Percentiles rank a stretch among this genome's conserved stretches.
Evolutionary conservation across 805 yeast species (phyloP).

Genomic region (Starmerella kuoi): DNA sequence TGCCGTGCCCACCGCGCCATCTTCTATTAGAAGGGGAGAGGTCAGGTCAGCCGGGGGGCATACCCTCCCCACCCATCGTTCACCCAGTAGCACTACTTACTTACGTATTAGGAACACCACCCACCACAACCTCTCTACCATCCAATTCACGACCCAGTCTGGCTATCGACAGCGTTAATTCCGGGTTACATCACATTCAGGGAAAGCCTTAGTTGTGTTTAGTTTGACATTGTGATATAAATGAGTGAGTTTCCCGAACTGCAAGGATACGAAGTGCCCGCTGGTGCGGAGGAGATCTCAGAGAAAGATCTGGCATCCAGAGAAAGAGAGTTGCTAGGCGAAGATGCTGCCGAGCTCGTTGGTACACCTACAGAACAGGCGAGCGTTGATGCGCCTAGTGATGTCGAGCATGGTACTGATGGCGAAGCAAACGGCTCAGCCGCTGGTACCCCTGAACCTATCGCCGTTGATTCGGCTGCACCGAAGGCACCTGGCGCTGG

Average conservation of each 20-base stretch:
- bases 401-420: constrained; percentile 9
- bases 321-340: constrained; percentile 34
- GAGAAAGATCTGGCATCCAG: constrained; percentile 32
- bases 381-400: constrained; percentile 7
- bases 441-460: constrained; percentile 5
- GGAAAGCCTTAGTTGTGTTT: too few relatives aligned
- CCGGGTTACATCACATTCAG: too few relatives aligned
- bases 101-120: too few relatives aligned
- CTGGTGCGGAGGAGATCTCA: constrained; percentile 18
- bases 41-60: too few relatives aligned
- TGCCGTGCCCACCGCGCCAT: too few relatives aligned
- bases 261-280: constrained; percentile 33
- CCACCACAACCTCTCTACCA: too few relatives aligned
- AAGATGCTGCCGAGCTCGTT: constrained; percentile 29
- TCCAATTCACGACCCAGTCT: too few relatives aligned
- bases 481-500: constrained; percentile 23
- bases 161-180: too few relatives aligned
- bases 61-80: too few relatives aligned
- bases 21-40: too few relatives aligned
- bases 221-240: too few relatives aligned
- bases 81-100: too few relatives aligned
- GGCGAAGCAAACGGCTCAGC: constrained; percentile 16
- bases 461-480: constrained; percentile 24
- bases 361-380: constrained; percentile 10
- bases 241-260: constrained; percentile 57